Conservation (phyloP, 495 filamentous ascomycete species). For the Amphirosellinia nigrospora region DNA sequence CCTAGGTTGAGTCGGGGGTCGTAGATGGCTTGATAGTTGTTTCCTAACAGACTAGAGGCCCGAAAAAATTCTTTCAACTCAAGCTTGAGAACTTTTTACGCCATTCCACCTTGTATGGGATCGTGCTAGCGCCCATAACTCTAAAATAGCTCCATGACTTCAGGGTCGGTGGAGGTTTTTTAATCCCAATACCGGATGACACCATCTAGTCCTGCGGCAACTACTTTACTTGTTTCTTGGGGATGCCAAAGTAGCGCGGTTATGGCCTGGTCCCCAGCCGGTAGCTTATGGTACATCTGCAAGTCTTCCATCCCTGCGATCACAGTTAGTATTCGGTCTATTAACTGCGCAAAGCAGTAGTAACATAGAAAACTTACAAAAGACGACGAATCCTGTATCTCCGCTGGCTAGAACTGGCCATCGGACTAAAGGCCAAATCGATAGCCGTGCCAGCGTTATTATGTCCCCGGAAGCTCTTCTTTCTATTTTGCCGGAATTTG, state of each 20-base stretch:
- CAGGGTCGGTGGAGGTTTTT: slow-evolving; percentile 17
- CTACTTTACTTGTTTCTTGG: slow-evolving; percentile 92
- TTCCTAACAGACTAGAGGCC: neutral
- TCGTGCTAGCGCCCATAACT: neutral
- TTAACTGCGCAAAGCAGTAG: neutral
- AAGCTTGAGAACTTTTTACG: neutral
- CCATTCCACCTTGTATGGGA: neutral
- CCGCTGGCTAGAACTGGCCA: slow-evolving; percentile 82
- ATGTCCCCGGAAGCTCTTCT: slow-evolving; percentile 94
- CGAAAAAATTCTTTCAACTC: neutral
- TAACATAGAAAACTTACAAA: slow-evolving; percentile 59
- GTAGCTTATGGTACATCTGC: slow-evolving; percentile 95
- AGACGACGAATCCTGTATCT: slow-evolving; percentile 89
- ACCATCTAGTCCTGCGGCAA: slow-evolving; percentile 87
- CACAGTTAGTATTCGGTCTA: slow-evolving; percentile 1
- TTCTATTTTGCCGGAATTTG: slow-evolving; percentile 95
- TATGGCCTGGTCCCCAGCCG: slow-evolving; percentile 78
- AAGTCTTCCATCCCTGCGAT: slow-evolving; percentile 83
- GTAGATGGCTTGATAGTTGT: neutral
- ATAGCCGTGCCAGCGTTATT: slow-evolving; percentile 94
- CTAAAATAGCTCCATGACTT: neutral
- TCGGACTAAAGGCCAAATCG: slow-evolving; percentile 86
- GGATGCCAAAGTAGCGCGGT: slow-evolving; percentile 93
- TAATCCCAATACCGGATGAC: slow-evolving; percentile 96
- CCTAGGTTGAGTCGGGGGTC: neutral